Evolutionary conservation across 2,329 filamentous ascomycete genomes (phyloP), one percentile per base, ranked within the genome.

Genomic region (Penicillium capsulatum): DNA sequence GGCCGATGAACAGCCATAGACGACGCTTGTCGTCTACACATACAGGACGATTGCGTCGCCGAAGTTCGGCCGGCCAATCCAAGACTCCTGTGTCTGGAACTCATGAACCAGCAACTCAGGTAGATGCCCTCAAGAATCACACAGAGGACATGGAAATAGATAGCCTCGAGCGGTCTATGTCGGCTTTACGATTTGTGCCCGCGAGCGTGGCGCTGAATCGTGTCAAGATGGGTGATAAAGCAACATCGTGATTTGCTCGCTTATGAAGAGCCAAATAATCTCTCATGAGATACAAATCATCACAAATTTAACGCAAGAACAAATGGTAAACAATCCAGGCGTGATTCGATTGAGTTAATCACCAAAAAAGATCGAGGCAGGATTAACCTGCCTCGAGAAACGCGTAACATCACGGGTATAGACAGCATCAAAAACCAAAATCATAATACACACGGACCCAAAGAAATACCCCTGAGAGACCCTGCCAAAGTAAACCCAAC

Each of bases 181-280:
- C 68, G 27, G 65, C 67, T 3, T 48, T 72, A 28, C 61, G 55
- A 15, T 72, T 72, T 53, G 64, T 72, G 34, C 69, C 69, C 13
- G 46, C 55, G 3, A 71, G 68, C 44, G 66, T 72, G 19, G 53
- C 53, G 27, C 59, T 51, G 36, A 61, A 57, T 31, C 50, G 57
- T 28, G 26, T 11, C 26, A 28, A 28, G n/a, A n/a, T n/a, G 26
- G 13, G 13, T 4, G 10, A 28, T 11, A 28, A 44, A 40, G 17
- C 8, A 40, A 15, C 57, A 27, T 50, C 17, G 27, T 17, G 8
- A 38, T 7, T 28, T 28, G 26, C 7, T 24, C 7, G 11, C 22
- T 24, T 7, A 11, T 24, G 22, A 7, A 24, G 22, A 24, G 22
- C 7, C 7, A 24, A 7, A 24, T 24, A 24, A 7, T 24, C 22